Conservation (phyloP, 192 early-diverging fungal genomes). For the Tieghemiomyces parasiticus region DNA sequence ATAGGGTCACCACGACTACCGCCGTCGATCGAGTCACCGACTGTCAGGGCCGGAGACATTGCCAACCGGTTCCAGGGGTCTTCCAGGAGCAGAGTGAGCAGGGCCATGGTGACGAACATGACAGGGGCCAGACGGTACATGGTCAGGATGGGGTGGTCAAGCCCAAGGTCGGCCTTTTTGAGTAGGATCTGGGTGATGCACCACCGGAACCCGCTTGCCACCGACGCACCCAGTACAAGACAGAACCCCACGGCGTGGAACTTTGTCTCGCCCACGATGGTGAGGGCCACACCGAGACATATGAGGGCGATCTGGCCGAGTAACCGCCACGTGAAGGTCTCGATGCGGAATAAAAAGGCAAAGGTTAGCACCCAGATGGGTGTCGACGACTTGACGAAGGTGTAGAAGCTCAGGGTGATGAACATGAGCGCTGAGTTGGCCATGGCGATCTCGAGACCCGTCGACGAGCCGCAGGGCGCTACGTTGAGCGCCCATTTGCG, state of each 20-base stretch:
- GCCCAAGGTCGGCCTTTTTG: constrained; percentile 41
- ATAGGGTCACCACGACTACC: not conserved
- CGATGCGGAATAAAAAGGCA: constrained; percentile 66
- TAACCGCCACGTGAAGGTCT: constrained; percentile 41
- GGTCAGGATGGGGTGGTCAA: constrained; percentile 70
- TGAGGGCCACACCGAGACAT: constrained; percentile 56
- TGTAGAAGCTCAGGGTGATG: constrained; percentile 80
- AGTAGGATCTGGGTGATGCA: constrained; percentile 65
- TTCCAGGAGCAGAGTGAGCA: constrained; percentile 35
- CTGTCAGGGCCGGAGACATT: constrained; percentile 13
- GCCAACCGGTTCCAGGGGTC: constrained; percentile 38
- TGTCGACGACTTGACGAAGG: constrained; percentile 54
- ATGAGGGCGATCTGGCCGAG: constrained; percentile 56
- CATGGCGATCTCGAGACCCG: constrained; percentile 70
- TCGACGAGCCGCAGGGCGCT: constrained; percentile 54
- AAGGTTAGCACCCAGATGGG: constrained; percentile 61
- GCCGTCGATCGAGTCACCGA: not conserved
- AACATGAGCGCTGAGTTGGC: constrained; percentile 62
- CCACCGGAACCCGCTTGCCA: constrained; percentile 73
- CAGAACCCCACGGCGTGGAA: constrained; percentile 38
- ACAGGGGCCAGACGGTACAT: constrained; percentile 58
- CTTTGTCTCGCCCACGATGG: constrained; percentile 52
- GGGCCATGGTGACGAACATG: constrained; percentile 49
- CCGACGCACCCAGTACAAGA: constrained; percentile 43
- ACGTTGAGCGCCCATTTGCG: constrained; percentile 18